Evolutionary conservation across 495 filamentous ascomycete species (phyloP), one percentile per base, ranked within the genome.

Genomic region (Chaetomidium leptoderma): DNA sequence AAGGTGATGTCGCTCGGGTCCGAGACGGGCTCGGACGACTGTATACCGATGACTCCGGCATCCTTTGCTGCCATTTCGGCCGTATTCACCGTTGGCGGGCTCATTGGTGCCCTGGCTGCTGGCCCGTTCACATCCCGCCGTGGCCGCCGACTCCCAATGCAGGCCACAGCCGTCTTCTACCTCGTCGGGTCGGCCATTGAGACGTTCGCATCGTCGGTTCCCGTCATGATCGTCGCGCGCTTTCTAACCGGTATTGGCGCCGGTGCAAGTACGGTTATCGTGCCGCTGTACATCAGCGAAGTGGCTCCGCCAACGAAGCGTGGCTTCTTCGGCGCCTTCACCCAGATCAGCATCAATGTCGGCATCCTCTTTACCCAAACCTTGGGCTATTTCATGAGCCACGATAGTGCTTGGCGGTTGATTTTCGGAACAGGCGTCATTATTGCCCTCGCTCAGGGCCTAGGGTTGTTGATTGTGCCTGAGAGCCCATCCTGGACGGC

Each of bases 201-300:
- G 68, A 83, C 89, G 0, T 59, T 89, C 8, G 83, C 91, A 0
- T 70, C 78, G 3, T 83, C 78, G n/a, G 86, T 96, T 23, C 64
- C 76, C 0, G 55, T 88, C 17, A 76, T 98, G 59, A 76, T 77
- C 5, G 52, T 89, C 24, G 93, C 93, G 24, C 79, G 95, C 30
- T 77, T 95, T 19, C 70, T 97, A 13, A 86, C 87, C 5, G 93
- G 93, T 7, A 61, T 96, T 3, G 93, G 88, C 6, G 88, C 91
- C 8, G 93, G 95, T 7, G 87, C 90, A 6, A 81, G 89, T 8
- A 88, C 91, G 9, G 93, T 97, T 23, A 87, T 95, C n/a, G 90
- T 93, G 0, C 93, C 93, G n/a, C 83, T 97, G 30, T 97, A 92
- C 72, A 88, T 98, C 57, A 90, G 89, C 17, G 95, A 98, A 70